Evolutionary conservation across 805 yeast genomes (phyloP).

Genomic region (Tetrapisispora namnaoensis): DNA sequence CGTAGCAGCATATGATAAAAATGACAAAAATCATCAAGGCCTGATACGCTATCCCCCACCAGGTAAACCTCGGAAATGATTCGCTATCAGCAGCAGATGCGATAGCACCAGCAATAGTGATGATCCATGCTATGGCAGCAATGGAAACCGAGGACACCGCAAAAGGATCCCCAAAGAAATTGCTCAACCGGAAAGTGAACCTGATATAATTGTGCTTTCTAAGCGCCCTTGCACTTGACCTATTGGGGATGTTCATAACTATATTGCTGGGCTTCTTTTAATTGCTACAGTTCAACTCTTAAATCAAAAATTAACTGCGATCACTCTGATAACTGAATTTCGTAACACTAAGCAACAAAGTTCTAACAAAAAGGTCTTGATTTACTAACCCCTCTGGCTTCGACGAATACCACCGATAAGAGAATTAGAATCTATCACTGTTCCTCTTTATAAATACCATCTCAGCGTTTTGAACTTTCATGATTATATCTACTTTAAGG

Average conservation of each 20-base stretch:
- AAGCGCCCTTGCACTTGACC: slow-evolving; percentile 18
- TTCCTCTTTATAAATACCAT: too few species aligned
- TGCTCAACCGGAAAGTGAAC: slow-evolving; percentile 32
- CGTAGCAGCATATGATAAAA: slow-evolving; percentile 45
- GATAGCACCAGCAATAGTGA: slow-evolving; percentile 81
- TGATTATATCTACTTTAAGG: background rate
- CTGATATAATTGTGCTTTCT: slow-evolving; percentile 12
- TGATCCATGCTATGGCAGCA: slow-evolving; percentile 71
- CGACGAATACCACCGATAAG: too few species aligned
- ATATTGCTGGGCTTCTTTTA: too few species aligned
- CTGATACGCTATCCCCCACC: slow-evolving; percentile 95
- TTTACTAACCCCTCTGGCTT: too few species aligned
- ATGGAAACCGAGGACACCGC: slow-evolving; percentile 74
- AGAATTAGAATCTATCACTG: too few species aligned
- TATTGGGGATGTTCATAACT: slow-evolving; percentile 10
- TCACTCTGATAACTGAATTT: too few species aligned
- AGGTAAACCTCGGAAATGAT: slow-evolving; percentile 69
- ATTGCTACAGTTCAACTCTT: too few species aligned
- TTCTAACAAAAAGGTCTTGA: too few species aligned
- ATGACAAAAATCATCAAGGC: slow-evolving; percentile 46
- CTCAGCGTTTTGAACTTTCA: too few species aligned
- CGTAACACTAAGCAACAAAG: too few species aligned
- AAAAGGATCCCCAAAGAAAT: slow-evolving; percentile 74
- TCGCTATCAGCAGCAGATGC: slow-evolving; percentile 35
- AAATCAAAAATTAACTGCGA: too few species aligned